These are phyloP conservation scores for Gastroboletus turbinatus DNA, from an alignment of 1,284 basidiomycete species.

Conservation along the genomic window DNA sequence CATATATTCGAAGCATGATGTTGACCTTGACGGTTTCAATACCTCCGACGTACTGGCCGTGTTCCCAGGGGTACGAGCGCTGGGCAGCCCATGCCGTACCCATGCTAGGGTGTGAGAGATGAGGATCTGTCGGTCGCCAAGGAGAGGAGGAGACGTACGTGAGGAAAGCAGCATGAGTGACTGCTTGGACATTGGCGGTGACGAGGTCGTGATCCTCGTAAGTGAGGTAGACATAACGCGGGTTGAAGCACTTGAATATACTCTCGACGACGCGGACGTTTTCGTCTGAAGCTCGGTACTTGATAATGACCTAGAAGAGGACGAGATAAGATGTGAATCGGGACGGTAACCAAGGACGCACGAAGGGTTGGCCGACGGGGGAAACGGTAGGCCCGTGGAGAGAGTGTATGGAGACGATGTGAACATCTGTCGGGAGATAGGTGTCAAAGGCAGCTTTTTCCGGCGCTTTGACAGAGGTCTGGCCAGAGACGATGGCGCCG, in stretches of 20 bases:
- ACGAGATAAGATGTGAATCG: background rate
- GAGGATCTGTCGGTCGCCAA: background rate
- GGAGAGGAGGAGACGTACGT: slow-evolving; percentile 51
- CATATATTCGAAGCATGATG: slow-evolving; percentile 93
- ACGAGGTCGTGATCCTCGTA: slow-evolving; percentile 97
- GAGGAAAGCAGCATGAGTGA: slow-evolving; percentile 96
- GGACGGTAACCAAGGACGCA: slow-evolving; percentile 38
- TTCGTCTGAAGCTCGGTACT: slow-evolving; percentile 79
- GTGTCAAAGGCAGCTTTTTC: slow-evolving; percentile 90
- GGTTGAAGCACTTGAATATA: slow-evolving; percentile 81
- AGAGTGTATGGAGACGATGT: slow-evolving; percentile 93
- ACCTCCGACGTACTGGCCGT: slow-evolving; percentile 92
- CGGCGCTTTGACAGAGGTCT: slow-evolving; percentile 96
- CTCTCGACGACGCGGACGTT: slow-evolving; percentile 80
- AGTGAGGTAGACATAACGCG: slow-evolving; percentile 87
- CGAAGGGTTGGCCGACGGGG: slow-evolving; percentile 89
- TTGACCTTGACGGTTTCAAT: slow-evolving; percentile 99
- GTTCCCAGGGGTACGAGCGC: slow-evolving; percentile 91
- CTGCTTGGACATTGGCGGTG: slow-evolving; percentile 97
- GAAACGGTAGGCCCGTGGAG: slow-evolving; percentile 93
- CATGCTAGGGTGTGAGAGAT: slow-evolving; percentile 62
- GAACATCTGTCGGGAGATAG: slow-evolving; percentile 82
- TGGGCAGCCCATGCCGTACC: slow-evolving; percentile 91
- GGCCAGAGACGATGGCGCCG: slow-evolving; percentile 90
- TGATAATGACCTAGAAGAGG: slow-evolving; percentile 75